Percentiles rank a stretch among this genome's conserved stretches.
Evolutionary conservation across 345 rosid genomes (phyloP).

Genomic region (Syzygium aromaticum): DNA sequence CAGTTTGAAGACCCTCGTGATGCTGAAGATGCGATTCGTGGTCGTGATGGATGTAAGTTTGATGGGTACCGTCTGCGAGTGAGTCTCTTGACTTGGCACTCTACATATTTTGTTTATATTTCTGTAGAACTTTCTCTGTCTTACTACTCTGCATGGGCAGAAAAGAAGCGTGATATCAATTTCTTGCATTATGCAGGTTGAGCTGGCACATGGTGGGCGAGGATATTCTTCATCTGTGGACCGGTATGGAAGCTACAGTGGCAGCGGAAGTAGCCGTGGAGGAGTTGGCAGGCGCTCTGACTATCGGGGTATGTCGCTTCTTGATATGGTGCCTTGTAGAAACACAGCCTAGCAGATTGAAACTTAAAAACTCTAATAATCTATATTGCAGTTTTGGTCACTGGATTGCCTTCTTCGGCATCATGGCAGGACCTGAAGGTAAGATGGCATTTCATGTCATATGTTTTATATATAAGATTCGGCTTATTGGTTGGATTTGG

Average conservation of each 20-base stretch:
- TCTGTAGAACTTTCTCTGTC: neutral
- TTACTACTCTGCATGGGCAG: neutral
- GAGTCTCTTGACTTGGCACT: conserved; percentile 7
- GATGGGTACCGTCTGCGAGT: conserved; percentile 81
- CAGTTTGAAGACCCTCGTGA: conserved; percentile 93
- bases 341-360: neutral
- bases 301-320: conserved; percentile 61
- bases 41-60: conserved; percentile 88
- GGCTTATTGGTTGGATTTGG: neutral
- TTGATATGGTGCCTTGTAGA: neutral
- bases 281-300: conserved; percentile 76
- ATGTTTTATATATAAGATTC: neutral
- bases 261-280: conserved; percentile 57
- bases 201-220: conserved; percentile 85
- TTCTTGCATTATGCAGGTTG: conserved; percentile 45
- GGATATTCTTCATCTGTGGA: conserved; percentile 68
- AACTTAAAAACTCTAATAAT: neutral
- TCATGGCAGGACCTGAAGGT: conserved; percentile 99
- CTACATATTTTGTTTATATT: neutral
- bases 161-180: neutral
- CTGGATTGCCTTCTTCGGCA: conserved; percentile 93
- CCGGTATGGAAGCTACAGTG: conserved; percentile 57
- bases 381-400: conserved; percentile 54
- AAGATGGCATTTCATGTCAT: neutral
- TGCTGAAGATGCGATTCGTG: conserved; percentile 89